phyloP scores from a whole-genome alignment of 1,284 basidiomycete genomes.

The Trametes polyzona region DNA sequence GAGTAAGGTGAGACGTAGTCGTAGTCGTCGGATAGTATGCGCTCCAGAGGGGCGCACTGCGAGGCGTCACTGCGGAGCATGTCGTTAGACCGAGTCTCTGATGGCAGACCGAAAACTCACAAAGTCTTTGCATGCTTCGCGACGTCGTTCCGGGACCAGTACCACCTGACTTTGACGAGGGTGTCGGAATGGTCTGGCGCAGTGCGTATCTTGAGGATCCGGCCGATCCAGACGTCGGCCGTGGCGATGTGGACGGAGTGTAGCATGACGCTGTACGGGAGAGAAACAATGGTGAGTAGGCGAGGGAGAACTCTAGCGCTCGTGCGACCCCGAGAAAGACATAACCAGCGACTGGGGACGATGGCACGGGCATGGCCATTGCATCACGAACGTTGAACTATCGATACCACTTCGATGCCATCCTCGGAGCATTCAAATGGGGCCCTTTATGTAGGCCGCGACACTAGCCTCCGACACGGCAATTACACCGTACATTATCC shows the following conservation, averaged over 20 bases:
- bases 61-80: not conserved
- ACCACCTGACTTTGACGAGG: constrained; percentile 21
- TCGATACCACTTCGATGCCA: too few relatives aligned
- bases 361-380: too few relatives aligned
- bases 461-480: too few relatives aligned
- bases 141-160: constrained; percentile 22
- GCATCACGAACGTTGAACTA: too few relatives aligned
- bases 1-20: constrained; percentile 19
- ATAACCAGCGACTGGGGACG: not conserved
- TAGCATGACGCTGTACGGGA: constrained; percentile 15
- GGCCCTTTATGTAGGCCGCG: too few relatives aligned
- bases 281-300: too few relatives aligned
- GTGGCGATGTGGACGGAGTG: constrained; percentile 15
- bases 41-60: constrained; percentile 21
- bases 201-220: constrained; percentile 12
- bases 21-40: constrained; percentile 22
- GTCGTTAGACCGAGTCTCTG: too few relatives aligned
- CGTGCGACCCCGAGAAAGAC: too few relatives aligned
- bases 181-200: not conserved
- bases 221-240: constrained; percentile 20
- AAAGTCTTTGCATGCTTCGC: constrained; percentile 10
- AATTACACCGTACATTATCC: too few relatives aligned
- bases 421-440: too few relatives aligned
- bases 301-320: too few relatives aligned
- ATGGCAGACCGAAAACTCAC: not conserved